These are phyloP conservation scores for Panicum hallii DNA, from an alignment of 202 grass and related monocot genomes.

Conservation along the genomic window DNA sequence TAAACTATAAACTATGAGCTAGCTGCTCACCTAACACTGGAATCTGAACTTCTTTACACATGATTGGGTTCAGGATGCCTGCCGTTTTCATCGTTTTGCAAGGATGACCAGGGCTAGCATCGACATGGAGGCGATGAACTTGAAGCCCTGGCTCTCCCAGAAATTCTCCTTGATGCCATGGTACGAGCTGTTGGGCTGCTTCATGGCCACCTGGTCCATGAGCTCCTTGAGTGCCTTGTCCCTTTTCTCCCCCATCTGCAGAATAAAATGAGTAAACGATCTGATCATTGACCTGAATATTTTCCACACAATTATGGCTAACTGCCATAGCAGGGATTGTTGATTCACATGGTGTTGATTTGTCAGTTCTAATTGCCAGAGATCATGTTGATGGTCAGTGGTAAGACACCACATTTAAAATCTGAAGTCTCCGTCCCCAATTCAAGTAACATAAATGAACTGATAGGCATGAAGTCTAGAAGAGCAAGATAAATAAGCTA, in stretches of 20 bases:
- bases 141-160: conserved; percentile 85
- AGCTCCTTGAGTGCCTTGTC: conserved; percentile 87
- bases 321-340: conserved; percentile 26
- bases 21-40: conserved; percentile 49
- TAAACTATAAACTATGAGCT: conserved; percentile 51
- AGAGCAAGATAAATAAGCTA: neutral
- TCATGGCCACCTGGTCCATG: conserved; percentile 71
- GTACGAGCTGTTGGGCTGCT: conserved; percentile 43
- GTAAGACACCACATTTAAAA: conserved; percentile 36
- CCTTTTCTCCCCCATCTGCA: conserved; percentile 88
- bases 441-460: conserved; percentile 43
- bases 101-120: conserved; percentile 78
- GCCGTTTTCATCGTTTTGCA: conserved; percentile 63
- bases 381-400: conserved; percentile 5
- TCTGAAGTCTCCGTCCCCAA: conserved; percentile 9
- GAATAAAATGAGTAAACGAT: neutral
- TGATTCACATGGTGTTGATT: conserved; percentile 45
- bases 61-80: conserved; percentile 13
- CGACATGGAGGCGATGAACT: conserved; percentile 80
- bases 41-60: conserved; percentile 50
- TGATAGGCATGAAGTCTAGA: conserved; percentile 20
- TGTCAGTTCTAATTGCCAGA: conserved; percentile 42
- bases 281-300: conserved; percentile 41
- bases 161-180: conserved; percentile 56
- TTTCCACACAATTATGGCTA: conserved; percentile 37